Evolutionary conservation across 129 eudicot species (phyloP).

Genomic region (Arctium lappa): DNA sequence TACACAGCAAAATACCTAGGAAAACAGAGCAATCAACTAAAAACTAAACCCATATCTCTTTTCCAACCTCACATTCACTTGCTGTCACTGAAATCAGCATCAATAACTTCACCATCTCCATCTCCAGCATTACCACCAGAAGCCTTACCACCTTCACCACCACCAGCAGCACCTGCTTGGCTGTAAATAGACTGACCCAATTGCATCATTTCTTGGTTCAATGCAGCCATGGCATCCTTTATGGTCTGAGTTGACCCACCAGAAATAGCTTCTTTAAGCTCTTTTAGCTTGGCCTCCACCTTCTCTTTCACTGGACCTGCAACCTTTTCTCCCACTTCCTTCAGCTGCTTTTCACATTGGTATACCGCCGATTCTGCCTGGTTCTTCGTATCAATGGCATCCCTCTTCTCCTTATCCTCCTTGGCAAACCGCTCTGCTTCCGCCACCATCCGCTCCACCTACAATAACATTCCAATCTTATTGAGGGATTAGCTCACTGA

Average conservation of each 20-base stretch:
- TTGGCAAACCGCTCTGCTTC: constrained; percentile 80
- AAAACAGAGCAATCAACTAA: constrained; percentile 1
- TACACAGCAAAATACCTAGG: constrained; percentile 4
- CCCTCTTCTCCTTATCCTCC: constrained; percentile 91
- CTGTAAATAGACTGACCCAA: constrained; percentile 66
- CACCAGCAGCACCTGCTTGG: constrained; percentile 51
- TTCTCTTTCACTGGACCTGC: constrained; percentile 63
- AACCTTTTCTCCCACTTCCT: constrained; percentile 80
- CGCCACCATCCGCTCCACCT: constrained; percentile 81
- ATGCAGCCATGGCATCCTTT: constrained; percentile 66
- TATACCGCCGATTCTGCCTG: constrained; percentile 78
- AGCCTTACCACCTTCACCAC: constrained; percentile 23
- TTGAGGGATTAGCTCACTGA: no score
- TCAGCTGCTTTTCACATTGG: constrained; percentile 82
- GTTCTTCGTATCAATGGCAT: constrained; percentile 81
- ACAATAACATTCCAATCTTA: background rate
- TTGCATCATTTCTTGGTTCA: constrained; percentile 74
- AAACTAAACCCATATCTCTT: background rate
- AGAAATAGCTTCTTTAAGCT: constrained; percentile 51
- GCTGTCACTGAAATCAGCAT: constrained; percentile 79
- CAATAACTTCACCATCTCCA: constrained; percentile 71
- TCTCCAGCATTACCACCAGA: constrained; percentile 31
- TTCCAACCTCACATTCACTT: constrained; percentile 11
- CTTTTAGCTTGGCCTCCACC: constrained; percentile 62
- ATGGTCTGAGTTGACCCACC: constrained; percentile 57